Percentiles rank a stretch among this genome's conserved stretches.
phyloP scores from a whole-genome alignment of 2,329 filamentous ascomycete genomes.

The Elsinoe necatrix region DNA sequence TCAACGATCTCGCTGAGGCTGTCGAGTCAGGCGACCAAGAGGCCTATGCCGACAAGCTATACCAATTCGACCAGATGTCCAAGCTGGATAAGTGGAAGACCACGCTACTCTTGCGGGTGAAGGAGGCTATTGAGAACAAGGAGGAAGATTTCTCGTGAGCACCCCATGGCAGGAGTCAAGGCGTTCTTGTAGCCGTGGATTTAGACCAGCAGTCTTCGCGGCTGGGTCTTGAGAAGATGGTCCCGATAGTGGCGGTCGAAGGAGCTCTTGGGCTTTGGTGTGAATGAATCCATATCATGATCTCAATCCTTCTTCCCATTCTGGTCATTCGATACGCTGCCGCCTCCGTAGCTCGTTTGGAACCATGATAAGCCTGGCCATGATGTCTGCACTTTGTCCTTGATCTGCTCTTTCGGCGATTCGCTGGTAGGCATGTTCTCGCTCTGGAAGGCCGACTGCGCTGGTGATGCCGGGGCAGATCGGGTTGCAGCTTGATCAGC shows the following conservation, averaged over 20 bases:
- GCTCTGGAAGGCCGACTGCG: background rate
- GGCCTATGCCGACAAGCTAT: conserved; percentile 74
- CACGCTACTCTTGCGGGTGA: conserved; percentile 69
- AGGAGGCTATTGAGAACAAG: conserved; percentile 68
- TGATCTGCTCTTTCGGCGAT: conserved; percentile 19
- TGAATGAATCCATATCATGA: conserved; percentile 1
- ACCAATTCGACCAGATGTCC: conserved; percentile 83
- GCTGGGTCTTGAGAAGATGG: background rate
- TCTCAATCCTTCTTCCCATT: background rate
- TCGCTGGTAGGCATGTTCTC: conserved; percentile 16
- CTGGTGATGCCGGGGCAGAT: background rate
- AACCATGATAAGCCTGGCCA: conserved; percentile 18
- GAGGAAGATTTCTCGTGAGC: conserved; percentile 59
- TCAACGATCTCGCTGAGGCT: conserved; percentile 66
- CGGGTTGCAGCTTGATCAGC: background rate
- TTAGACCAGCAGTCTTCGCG: background rate
- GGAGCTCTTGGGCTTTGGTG: background rate
- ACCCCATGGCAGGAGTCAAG: background rate
- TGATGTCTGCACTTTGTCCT: conserved; percentile 15
- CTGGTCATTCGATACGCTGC: conserved; percentile 10
- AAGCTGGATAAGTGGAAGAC: conserved; percentile 98
- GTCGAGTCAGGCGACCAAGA: conserved; percentile 74
- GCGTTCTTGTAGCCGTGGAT: background rate
- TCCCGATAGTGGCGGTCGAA: background rate
- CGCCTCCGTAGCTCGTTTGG: conserved; percentile 15